These are phyloP conservation scores for Lantana camara DNA, from an alignment of 257 asterid species.

Conservation along the genomic window DNA sequence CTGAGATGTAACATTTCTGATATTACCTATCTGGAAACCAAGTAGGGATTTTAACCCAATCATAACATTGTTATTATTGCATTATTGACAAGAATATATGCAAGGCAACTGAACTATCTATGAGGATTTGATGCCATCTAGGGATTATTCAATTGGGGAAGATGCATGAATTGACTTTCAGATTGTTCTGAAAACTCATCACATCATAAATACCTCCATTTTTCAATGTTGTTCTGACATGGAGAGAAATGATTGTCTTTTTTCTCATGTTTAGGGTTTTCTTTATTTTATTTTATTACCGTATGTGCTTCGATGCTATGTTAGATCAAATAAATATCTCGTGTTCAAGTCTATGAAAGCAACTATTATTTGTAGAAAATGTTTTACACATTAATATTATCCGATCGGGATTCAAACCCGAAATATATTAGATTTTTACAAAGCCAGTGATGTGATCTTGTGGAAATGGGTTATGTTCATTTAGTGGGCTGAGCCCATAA, in stretches of 20 bases:
- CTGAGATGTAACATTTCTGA: constrained; percentile 1
- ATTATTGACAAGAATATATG: constrained; percentile 18
- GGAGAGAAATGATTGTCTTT: constrained; percentile 5
- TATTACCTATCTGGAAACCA: neutral
- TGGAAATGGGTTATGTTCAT: no score
- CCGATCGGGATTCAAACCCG: no score
- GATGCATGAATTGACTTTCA: constrained; percentile 37
- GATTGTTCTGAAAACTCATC: neutral
- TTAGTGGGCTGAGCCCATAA: no score
- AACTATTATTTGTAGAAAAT: no score
- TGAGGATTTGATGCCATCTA: constrained; percentile 23
- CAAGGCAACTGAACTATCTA: neutral
- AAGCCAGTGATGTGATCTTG: no score
- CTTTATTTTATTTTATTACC: no score
- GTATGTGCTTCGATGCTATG: neutral
- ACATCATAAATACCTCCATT: constrained; percentile 23
- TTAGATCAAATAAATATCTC: no score
- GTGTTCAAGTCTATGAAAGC: no score
- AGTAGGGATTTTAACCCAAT: constrained; percentile 11
- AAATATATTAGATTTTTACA: no score
- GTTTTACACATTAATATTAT: no score
- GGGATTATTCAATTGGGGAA: constrained; percentile 11
- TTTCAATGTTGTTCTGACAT: constrained; percentile 26
- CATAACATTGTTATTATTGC: constrained; percentile 17
- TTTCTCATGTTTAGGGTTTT: neutral